Evolutionary conservation across 179 eudicot genomes (phyloP), one percentile per base, ranked within the genome.

Genomic region (Corrigiola litoralis): DNA sequence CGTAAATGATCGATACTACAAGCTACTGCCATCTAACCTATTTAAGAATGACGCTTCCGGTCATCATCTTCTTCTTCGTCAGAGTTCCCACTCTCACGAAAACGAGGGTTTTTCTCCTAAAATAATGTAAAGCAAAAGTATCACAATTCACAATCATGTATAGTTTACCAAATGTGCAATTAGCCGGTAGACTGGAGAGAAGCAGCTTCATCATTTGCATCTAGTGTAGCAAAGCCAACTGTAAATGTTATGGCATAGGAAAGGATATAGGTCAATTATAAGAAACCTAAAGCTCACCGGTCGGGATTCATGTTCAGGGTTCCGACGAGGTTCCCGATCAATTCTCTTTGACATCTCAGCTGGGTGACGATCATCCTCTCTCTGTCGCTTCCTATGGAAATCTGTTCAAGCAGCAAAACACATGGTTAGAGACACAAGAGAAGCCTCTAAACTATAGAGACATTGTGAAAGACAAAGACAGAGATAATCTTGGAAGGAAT

Each of bases 21-120:
- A 29, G 34, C 32, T 36, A 16, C 65, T n/a, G 4, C 50, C 65
- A 49, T 4, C 58, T 24, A 33, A n/a, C 52, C 41, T 12, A 23
- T 66, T 71, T 79, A 88, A 32, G 76, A 50, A 45, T 76, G 76
- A 54, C 75, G 79, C 78, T 87, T 89, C 34, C 72, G 70, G 58
- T 81, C 92, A 58, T 84, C 96, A 14, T 89, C 98, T 48, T 92
- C 98, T 0, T 92, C 97, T 0, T 88, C 96, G 63, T 92, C 96
- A 6, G 98, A 92, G 72, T 92, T 96, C 8, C 98, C 98, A 65
- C 88, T 85, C 74, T 92, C 96, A 57, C 96, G 92, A 56, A 89
- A 92, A 31, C 98, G 86, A 31, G 98, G 98, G 69, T 92, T 92
- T 82, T 89, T 92, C 80, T 89, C 98, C 98, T 92, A 91, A 46